These are phyloP conservation scores for Graphilbum sp. DNA, from an alignment of 2,329 filamentous ascomycete species.

Conservation along the genomic window DNA sequence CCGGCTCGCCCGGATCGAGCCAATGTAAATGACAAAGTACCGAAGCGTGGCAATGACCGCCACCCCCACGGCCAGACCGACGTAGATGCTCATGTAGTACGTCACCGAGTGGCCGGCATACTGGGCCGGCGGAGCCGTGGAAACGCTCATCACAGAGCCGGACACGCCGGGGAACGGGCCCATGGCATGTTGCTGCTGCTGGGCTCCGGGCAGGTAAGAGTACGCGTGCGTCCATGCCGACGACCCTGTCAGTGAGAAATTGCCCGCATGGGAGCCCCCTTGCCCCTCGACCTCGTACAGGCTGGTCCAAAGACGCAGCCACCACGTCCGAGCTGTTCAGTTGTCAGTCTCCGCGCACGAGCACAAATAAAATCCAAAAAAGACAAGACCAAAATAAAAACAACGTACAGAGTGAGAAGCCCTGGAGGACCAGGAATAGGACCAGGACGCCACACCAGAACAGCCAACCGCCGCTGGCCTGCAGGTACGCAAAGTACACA, in stretches of 20 bases:
- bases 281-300: constrained; percentile 20
- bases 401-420: constrained; percentile 32
- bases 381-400: neutral
- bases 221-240: neutral
- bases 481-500: constrained; percentile 54
- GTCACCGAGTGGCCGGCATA: constrained; percentile 21
- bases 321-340: constrained; percentile 31
- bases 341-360: neutral
- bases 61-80: constrained; percentile 38
- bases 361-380: no score
- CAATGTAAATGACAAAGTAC: constrained; percentile 46
- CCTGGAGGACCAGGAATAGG: constrained; percentile 38
- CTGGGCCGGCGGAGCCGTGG: neutral
- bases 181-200: neutral
- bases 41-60: constrained; percentile 44
- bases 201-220: neutral
- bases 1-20: constrained; percentile 53
- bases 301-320: constrained; percentile 47
- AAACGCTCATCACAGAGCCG: no score
- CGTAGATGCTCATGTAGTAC: constrained; percentile 55
- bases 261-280: neutral
- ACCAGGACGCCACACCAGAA: constrained; percentile 41
- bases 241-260: neutral
- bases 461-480: constrained; percentile 43
- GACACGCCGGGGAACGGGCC: no score